A percentile compares a stretch with the other conserved stretches of the same genome.
Conservation (phyloP, 768 basidiomycete species). For the Phaeotremella skinneri region DNA sequence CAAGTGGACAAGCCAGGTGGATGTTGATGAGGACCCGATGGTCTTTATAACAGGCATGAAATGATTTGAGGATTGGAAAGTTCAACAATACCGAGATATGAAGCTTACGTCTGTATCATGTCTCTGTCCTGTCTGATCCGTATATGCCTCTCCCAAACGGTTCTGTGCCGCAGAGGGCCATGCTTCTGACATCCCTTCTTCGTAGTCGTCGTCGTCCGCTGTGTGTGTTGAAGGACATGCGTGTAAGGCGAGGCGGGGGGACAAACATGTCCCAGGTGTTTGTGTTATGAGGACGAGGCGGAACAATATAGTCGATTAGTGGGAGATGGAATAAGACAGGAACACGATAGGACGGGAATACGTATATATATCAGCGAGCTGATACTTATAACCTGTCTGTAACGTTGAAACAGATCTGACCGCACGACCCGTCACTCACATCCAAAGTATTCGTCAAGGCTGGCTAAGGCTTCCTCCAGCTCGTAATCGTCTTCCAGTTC, state of each 20-base stretch:
- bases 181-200: constrained; percentile 26
- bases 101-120: constrained; percentile 1
- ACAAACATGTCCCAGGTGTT: too few species aligned
- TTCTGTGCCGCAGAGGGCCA: constrained; percentile 40
- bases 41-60: constrained; percentile 5
- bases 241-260: too few species aligned
- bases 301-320: too few species aligned
- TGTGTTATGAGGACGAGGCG: too few species aligned
- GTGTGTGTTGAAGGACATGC: too few species aligned
- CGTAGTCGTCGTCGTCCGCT: constrained; percentile 31
- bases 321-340: too few species aligned
- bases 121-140: background rate
- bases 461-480: background rate
- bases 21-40: constrained; percentile 16
- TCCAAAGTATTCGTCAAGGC: background rate
- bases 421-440: background rate
- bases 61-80: background rate
- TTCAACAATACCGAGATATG: constrained; percentile 1
- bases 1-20: constrained; percentile 10
- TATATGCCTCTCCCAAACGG: constrained; percentile 27
- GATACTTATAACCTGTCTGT: too few species aligned
- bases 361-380: too few species aligned
- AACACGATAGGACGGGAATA: too few species aligned
- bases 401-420: too few species aligned
- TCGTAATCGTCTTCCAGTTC: background rate